Evolutionary conservation across 108 stramenopile species (phyloP).

Genomic region (Nitzschia palea): DNA sequence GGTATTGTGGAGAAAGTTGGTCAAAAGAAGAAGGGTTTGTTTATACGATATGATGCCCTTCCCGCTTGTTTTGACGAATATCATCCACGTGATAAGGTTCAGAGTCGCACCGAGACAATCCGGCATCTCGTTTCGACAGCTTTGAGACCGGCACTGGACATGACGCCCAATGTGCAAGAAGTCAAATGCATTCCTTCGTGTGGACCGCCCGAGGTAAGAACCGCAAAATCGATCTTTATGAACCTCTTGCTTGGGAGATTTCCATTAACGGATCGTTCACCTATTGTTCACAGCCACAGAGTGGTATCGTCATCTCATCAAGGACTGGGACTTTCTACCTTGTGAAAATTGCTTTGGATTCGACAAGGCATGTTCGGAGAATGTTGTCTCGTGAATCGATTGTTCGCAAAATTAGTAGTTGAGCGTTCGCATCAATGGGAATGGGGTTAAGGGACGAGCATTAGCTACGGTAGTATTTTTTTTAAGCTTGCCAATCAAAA

Average conservation of each 20-base stretch:
- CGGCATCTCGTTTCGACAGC: background rate
- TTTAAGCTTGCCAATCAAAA: no score
- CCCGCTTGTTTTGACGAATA: slow-evolving; percentile 64
- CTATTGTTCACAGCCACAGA: background rate
- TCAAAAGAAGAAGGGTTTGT: slow-evolving; percentile 41
- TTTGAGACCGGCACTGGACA: background rate
- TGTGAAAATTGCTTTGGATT: background rate
- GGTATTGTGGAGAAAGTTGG: slow-evolving; percentile 46
- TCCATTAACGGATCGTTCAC: background rate
- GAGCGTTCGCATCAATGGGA: no score
- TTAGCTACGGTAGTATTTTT: no score
- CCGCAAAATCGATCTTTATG: background rate
- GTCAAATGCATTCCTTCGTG: slow-evolving; percentile 6
- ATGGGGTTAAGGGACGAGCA: no score
- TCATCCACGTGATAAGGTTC: slow-evolving; percentile 35
- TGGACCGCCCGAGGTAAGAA: background rate
- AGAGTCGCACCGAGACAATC: background rate
- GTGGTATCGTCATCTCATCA: background rate
- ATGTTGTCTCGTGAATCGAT: background rate
- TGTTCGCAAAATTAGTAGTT: background rate
- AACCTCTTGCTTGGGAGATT: no score
- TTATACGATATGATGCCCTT: slow-evolving; percentile 55
- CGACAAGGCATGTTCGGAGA: background rate
- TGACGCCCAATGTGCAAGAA: background rate
- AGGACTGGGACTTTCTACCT: slow-evolving; percentile 9